Evolutionary conservation across 2,329 filamentous ascomycete genomes (phyloP).

Genomic region (Neonectria magnoliae): DNA sequence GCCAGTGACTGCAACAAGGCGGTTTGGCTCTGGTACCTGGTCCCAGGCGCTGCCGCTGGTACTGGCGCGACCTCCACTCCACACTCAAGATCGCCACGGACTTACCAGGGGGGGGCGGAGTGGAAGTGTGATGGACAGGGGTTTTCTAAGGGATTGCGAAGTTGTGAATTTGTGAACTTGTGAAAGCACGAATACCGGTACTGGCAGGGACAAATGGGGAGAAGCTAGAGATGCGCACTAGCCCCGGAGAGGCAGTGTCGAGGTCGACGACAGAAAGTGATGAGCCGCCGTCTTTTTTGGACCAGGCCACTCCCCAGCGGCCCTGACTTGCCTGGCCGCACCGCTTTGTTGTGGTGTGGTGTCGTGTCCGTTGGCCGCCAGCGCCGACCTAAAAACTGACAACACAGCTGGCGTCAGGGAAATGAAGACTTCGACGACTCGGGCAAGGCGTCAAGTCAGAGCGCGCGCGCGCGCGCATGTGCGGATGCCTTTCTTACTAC

Average conservation of each 20-base stretch:
- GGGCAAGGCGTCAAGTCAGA: conserved; percentile 30
- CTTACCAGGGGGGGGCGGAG: conserved; percentile 36
- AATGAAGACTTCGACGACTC: conserved; percentile 34
- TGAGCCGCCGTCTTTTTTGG: too few species aligned
- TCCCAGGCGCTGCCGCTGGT: conserved; percentile 21
- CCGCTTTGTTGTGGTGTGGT: background rate
- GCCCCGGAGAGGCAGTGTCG: conserved; percentile 13
- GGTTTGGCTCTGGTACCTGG: conserved; percentile 35
- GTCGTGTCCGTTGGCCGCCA: too few species aligned
- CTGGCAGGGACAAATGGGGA: background rate
- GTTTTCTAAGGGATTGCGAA: conserved; percentile 18
- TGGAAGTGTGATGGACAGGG: conserved; percentile 31
- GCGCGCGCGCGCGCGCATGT: conserved; percentile 1
- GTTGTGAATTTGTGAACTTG: conserved; percentile 2
- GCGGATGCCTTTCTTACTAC: background rate
- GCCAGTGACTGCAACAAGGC: conserved; percentile 27
- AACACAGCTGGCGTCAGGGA: conserved; percentile 28
- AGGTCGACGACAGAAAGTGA: conserved; percentile 1
- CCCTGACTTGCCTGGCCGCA: background rate
- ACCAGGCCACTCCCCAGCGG: background rate
- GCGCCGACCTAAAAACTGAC: conserved; percentile 22
- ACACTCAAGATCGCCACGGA: conserved; percentile 41
- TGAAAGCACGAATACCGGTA: background rate
- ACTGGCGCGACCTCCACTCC: conserved; percentile 37
- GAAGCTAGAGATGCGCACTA: conserved; percentile 1